Base-by-base conservation (phyloP, 352 stramenopile genomes). In the Phytophthora multivora region DNA sequence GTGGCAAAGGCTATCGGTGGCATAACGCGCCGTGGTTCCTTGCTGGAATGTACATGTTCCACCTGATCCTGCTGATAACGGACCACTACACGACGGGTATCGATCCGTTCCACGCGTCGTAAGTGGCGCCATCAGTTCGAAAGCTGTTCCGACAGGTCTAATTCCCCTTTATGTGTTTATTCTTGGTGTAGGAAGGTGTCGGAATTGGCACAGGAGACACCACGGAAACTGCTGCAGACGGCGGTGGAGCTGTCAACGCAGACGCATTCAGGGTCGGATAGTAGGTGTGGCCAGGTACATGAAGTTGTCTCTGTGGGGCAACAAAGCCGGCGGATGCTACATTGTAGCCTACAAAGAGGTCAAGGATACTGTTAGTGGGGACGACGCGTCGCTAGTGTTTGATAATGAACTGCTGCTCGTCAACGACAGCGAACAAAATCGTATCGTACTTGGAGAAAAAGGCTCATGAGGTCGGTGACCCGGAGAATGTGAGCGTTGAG, bases 301-400 rank as follows among this genome's bases (percentile, higher is more conserved):
- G 51, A 91, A 89, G 66, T 64, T 89, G 39, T 88, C 78, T 68
- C 49, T 92, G 16, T 92, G 83, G 77, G 83, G 81, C 23, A 93
- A 93, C 61, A 89, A 90, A 52, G 79, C 83, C 16, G 83, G 90
- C 48, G 81, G 81, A 9, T 88, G 79, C 60, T 89, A 93, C n/a
- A n/a, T n/a, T n/a, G n/a, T n/a, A n/a, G n/a, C n/a, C n/a, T n/a
- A n/a, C 69, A 93, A 84, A 51, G 58, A 78, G 19, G 81, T 91
- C 13, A 90, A 90, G 47, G 77, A 86, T 53, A 85, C 83, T n/a
- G 66, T 92, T 11, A 89, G 69, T 49, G 80, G 79, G 28, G 68
- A 61, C 0, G 56, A 75, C 30, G 83, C 76, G 1, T 82, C 79
- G 31, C 59, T 92, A 21, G 77, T 52, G 4, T 74, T 89, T 26